A percentile compares a stretch with the other conserved stretches of the same genome.
Evolutionary conservation across 495 filamentous ascomycete genomes (phyloP).

Genomic region (Trichoderma virens): DNA sequence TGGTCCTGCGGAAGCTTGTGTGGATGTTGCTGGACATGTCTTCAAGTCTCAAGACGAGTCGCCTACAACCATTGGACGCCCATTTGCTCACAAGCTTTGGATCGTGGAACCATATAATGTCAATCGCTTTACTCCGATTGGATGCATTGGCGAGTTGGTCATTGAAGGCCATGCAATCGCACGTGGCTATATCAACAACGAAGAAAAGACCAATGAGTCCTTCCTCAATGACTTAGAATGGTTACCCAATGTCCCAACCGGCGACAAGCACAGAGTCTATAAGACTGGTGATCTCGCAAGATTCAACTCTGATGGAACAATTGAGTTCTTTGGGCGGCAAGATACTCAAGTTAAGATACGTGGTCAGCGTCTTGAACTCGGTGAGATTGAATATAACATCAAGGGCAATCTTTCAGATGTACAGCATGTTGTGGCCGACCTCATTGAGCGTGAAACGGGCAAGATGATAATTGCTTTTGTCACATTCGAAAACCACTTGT

Average conservation of each 20-base stretch:
- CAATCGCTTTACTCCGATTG: neutral
- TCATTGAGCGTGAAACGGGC: neutral
- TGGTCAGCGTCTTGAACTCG: neutral
- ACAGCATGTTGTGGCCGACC: neutral
- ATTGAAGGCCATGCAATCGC: constrained; percentile 6
- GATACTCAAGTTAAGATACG: constrained; percentile 5
- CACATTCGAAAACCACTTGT: neutral
- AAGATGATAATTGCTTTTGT: constrained; percentile 4
- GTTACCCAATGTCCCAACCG: neutral
- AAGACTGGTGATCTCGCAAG: constrained; percentile 1
- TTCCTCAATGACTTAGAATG: constrained; percentile 15
- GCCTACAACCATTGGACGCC: neutral
- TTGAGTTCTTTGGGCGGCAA: neutral
- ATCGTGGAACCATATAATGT: neutral
- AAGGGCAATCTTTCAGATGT: neutral
- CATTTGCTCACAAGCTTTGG: neutral
- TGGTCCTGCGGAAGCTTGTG: neutral
- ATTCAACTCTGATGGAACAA: neutral
- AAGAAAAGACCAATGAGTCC: constrained; percentile 13
- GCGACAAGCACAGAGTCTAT: neutral
- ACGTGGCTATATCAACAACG: constrained; percentile 10
- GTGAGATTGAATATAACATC: constrained; percentile 5
- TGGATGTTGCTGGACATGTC: constrained; percentile 27
- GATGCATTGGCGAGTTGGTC: constrained; percentile 5
- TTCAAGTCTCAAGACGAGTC: constrained; percentile 16